These are phyloP conservation scores for Pseudoturritis turrita DNA, from an alignment of 345 rosid genomes.

Conservation along the genomic window DNA sequence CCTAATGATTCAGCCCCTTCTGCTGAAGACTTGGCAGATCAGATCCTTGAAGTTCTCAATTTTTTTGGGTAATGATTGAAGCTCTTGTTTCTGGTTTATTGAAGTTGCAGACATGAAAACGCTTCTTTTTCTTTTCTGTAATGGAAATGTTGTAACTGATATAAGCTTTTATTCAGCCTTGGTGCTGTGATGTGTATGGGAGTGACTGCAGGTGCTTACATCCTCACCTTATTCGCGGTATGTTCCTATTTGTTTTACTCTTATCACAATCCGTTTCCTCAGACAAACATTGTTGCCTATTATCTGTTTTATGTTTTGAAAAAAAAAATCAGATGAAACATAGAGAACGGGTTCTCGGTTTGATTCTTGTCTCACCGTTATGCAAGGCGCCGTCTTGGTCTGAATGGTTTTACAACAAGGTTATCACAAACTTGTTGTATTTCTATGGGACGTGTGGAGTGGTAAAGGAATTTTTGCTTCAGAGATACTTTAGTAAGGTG, in stretches of 20 bases:
- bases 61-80: conserved; percentile 58
- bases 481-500: conserved; percentile 96
- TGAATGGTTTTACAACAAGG: conserved; percentile 89
- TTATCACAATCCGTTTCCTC: neutral
- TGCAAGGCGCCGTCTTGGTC: conserved; percentile 96
- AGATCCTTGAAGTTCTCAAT: conserved; percentile 82
- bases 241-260: conserved; percentile 17
- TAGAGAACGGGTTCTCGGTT: conserved; percentile 79
- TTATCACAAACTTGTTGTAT: conserved; percentile 66
- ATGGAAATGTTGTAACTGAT: conserved; percentile 3
- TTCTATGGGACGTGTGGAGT: conserved; percentile 90
- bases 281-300: neutral
- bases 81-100: neutral
- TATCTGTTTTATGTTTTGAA: conserved; percentile 7
- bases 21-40: conserved; percentile 88
- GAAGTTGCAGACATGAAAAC: neutral
- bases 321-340: conserved; percentile 71
- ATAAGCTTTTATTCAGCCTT: conserved; percentile 48
- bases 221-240: conserved; percentile 86
- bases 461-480: conserved; percentile 72
- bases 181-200: conserved; percentile 97
- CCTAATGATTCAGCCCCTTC: conserved; percentile 47
- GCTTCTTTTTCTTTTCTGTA: neutral
- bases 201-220: conserved; percentile 92
- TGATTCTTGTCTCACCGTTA: conserved; percentile 87